Conservation (phyloP, 805 yeast species). For the Metschnikowia baotianmanensis region DNA sequence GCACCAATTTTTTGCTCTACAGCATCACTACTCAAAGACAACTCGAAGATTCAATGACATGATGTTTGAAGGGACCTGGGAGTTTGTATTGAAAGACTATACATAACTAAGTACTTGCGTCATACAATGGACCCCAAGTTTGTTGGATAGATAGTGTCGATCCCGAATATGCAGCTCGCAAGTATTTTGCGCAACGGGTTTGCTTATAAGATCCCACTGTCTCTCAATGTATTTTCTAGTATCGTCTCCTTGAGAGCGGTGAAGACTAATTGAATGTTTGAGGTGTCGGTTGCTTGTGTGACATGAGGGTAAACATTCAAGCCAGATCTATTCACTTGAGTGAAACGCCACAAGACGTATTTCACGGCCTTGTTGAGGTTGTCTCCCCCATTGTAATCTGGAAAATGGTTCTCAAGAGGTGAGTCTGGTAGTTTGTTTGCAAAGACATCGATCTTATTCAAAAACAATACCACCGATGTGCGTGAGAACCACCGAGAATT, state of each 20-base stretch:
- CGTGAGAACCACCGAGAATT: conserved; percentile 91
- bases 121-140: too few relatives aligned
- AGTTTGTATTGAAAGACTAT: too few relatives aligned
- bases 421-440: conserved; percentile 80
- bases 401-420: conserved; percentile 80
- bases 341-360: conserved; percentile 86
- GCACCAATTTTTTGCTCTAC: too few relatives aligned
- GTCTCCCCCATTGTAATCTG: conserved; percentile 88
- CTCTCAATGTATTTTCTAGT: conserved; percentile 70
- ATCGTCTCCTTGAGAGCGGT: conserved; percentile 82
- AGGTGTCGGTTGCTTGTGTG: conserved; percentile 92
- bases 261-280: conserved; percentile 80
- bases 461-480: conserved; percentile 79
- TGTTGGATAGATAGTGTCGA: too few relatives aligned
- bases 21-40: too few relatives aligned
- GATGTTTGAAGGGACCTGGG: too few relatives aligned
- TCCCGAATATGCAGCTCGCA: too few relatives aligned
- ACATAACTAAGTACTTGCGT: too few relatives aligned
- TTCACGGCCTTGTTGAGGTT: conserved; percentile 89
- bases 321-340: conserved; percentile 79
- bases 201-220: conserved; percentile 61
- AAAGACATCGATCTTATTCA: conserved; percentile 88
- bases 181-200: too few relatives aligned
- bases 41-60: too few relatives aligned
- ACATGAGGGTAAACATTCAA: conserved; percentile 84